Evolutionary conservation across 2,329 filamentous ascomycete species (phyloP).

Genomic region (Fusarium equiseti): DNA sequence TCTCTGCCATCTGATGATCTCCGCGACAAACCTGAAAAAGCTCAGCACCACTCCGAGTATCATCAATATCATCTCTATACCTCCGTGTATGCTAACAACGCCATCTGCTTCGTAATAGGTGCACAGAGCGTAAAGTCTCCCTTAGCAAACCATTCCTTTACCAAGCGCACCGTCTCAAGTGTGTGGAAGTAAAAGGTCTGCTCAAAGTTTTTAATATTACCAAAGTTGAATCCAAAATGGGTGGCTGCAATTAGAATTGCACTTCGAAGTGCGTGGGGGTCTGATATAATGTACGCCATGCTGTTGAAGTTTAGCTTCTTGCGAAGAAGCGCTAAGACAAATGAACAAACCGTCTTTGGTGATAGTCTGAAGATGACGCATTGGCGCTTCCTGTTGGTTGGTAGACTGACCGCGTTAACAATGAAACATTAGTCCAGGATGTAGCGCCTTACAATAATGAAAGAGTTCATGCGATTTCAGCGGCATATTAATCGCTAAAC

Average conservation of each 20-base stretch:
- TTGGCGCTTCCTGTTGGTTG: neutral
- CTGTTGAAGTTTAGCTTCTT: neutral
- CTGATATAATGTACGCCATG: neutral
- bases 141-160: conserved; percentile 12
- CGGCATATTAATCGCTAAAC: conserved; percentile 13
- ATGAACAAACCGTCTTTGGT: neutral
- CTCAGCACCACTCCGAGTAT: neutral
- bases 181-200: conserved; percentile 12
- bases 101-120: conserved; percentile 7
- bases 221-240: conserved; percentile 17
- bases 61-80: neutral
- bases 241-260: conserved; percentile 13
- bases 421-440: accelerated
- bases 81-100: conserved; percentile 17
- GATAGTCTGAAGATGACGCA: neutral
- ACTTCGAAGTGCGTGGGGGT: conserved; percentile 14
- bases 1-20: neutral
- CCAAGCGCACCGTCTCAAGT: conserved; percentile 12
- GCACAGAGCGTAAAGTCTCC: neutral
- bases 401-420: neutral
- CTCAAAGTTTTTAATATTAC: neutral
- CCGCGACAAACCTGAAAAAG: neutral
- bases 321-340: accelerated
- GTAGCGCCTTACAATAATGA: conserved; percentile 7
- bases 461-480: conserved; percentile 24